These are phyloP conservation scores for Schoenoplectus tabernaemontani DNA, from an alignment of 202 grass and related monocot genomes.

Conservation along the genomic window DNA sequence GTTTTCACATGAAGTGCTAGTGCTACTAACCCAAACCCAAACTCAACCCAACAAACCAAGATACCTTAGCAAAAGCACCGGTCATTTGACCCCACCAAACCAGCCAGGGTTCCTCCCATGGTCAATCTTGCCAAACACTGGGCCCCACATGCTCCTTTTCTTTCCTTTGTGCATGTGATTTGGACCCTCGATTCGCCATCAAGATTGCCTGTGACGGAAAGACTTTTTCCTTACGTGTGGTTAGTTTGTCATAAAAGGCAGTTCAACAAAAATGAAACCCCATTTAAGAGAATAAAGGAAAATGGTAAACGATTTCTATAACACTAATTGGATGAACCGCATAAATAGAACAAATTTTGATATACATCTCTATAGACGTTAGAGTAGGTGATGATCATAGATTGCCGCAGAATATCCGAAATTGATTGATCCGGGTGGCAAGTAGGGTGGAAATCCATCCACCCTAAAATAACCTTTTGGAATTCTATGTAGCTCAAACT, in stretches of 20 bases:
- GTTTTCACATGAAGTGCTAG: constrained; percentile 30
- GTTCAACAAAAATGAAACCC: background rate
- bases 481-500: background rate
- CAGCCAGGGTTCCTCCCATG: constrained; percentile 19
- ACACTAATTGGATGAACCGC: background rate
- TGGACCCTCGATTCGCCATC: constrained; percentile 18
- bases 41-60: background rate
- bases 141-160: constrained; percentile 41
- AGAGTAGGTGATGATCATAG: background rate
- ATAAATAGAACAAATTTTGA: background rate
- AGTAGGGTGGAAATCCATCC: background rate
- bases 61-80: background rate
- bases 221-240: background rate
- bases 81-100: background rate
- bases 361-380: background rate
- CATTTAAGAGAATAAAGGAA: too few relatives aligned
- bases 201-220: constrained; percentile 12
- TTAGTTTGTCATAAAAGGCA: background rate
- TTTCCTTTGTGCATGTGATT: constrained; percentile 39
- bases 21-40: constrained; percentile 10
- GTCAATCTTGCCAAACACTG: constrained; percentile 43
- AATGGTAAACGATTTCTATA: too few relatives aligned
- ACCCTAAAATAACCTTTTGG: background rate
- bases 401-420: background rate
- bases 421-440: background rate